Evolutionary conservation across 352 stramenopile species (phyloP).

Genomic region (Phytophthora syringae): DNA sequence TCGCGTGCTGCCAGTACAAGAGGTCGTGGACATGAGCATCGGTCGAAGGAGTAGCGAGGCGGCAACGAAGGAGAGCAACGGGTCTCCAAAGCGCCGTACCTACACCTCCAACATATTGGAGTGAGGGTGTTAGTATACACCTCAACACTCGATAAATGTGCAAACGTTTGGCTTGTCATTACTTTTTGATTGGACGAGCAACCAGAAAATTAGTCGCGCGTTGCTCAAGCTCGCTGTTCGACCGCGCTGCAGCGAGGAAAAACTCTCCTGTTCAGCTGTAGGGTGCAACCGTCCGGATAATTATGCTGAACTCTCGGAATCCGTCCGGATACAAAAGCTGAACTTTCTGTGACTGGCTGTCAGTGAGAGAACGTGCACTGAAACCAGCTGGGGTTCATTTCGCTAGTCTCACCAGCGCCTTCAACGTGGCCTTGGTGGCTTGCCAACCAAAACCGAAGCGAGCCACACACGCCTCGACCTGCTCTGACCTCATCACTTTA

Average conservation of each 20-base stretch:
- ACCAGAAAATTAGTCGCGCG: neutral
- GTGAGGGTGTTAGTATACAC: neutral
- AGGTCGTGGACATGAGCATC: conserved; percentile 26
- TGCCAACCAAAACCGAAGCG: neutral
- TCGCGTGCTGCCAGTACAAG: conserved; percentile 39
- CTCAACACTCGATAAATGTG: conserved; percentile 1
- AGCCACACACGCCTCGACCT: neutral
- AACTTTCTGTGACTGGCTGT: conserved; percentile 11
- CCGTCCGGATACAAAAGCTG: conserved; percentile 5
- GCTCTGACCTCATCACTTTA: neutral
- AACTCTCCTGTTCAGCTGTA: conserved; percentile 4
- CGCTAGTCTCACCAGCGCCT: conserved; percentile 9
- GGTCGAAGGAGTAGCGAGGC: neutral
- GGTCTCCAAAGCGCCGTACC: conserved; percentile 40
- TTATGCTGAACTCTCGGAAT: neutral
- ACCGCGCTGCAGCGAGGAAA: neutral
- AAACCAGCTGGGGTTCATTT: conserved; percentile 28
- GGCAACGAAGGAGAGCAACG: conserved; percentile 21
- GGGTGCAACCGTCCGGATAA: neutral
- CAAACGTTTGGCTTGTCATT: neutral
- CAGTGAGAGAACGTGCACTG: neutral
- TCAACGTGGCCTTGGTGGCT: neutral
- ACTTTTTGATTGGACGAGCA: conserved; percentile 8
- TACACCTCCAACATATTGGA: conserved; percentile 26
- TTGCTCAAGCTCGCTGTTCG: conserved; percentile 14